phyloP scores from a whole-genome alignment of 2,329 filamentous ascomycete genomes.

The Trichoderma koningii region DNA sequence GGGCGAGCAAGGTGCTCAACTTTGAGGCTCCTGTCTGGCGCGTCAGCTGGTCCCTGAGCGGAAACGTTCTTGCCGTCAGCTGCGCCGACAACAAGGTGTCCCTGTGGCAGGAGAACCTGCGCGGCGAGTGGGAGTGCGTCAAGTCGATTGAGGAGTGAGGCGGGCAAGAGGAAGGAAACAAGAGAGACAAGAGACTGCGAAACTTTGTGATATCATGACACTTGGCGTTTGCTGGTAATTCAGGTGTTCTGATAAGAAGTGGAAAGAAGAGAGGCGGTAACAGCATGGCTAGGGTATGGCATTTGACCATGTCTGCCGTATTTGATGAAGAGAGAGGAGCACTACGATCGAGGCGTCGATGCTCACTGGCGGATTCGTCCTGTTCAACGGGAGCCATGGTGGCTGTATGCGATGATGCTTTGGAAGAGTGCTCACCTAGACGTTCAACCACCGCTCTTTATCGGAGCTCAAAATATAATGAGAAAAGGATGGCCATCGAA shows the following conservation, averaged over 20 bases:
- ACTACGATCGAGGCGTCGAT: background rate
- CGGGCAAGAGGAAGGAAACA: background rate
- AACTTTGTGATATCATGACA: conserved; percentile 8
- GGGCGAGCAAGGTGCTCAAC: conserved; percentile 81
- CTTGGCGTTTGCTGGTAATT: conserved; percentile 29
- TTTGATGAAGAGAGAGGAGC: background rate
- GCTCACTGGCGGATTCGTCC: background rate
- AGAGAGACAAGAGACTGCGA: background rate
- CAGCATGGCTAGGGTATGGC: conserved; percentile 9
- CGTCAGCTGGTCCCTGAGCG: conserved; percentile 96
- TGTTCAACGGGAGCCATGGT: background rate
- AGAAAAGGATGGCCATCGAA: background rate
- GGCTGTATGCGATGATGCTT: background rate
- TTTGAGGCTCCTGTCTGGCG: conserved; percentile 93
- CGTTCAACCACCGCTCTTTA: background rate
- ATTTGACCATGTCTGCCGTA: background rate
- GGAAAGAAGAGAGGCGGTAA: background rate
- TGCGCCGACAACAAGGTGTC: conserved; percentile 96
- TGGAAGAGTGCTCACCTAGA: conserved; percentile 12
- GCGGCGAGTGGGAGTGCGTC: conserved; percentile 94
- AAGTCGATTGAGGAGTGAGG: conserved; percentile 89
- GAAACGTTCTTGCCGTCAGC: conserved; percentile 92
- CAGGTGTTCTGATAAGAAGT: conserved; percentile 41
- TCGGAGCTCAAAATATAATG: background rate
- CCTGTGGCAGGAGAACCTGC: conserved; percentile 97